Percentiles rank a stretch among this genome's conserved stretches.
These are phyloP conservation scores for Saccharomyces paradoxus DNA, from an alignment of 805 yeast species.

Conservation along the genomic window DNA sequence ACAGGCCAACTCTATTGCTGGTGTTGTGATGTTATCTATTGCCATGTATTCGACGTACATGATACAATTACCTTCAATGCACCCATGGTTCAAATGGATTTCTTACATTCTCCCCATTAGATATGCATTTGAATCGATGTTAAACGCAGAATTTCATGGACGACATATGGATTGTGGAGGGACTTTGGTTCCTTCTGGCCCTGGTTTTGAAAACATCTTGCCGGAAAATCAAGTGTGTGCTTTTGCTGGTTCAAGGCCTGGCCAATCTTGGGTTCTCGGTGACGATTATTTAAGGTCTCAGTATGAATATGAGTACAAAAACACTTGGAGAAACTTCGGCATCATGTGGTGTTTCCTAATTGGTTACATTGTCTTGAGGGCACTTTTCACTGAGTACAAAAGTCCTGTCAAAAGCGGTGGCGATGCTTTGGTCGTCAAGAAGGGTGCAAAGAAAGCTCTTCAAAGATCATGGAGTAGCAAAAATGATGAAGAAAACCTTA, in stretches of 20 bases:
- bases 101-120: constrained; percentile 46
- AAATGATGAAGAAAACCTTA: constrained; percentile 7
- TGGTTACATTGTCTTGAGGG: constrained; percentile 18
- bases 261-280: constrained; percentile 48
- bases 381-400: constrained; percentile 20
- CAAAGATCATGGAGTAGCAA: constrained; percentile 11
- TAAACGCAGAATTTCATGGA: constrained; percentile 20
- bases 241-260: constrained; percentile 52
- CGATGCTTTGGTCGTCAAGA: constrained; percentile 41
- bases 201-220: constrained; percentile 38
- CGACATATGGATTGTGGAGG: constrained; percentile 26
- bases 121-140: constrained; percentile 51
- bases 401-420: constrained; percentile 26
- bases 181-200: constrained; percentile 48
- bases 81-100: constrained; percentile 62
- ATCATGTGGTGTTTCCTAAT: constrained; percentile 42
- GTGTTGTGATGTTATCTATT: constrained; percentile 41
- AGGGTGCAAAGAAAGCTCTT: constrained; percentile 35
- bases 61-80: constrained; percentile 51
- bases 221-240: constrained; percentile 43
- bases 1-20: constrained; percentile 51
- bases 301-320: constrained; percentile 45
- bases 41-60: constrained; percentile 53
- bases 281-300: constrained; percentile 43
- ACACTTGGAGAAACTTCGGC: constrained; percentile 80